phyloP scores from a whole-genome alignment of 495 filamentous ascomycete species.

The Daldinia grandis region DNA sequence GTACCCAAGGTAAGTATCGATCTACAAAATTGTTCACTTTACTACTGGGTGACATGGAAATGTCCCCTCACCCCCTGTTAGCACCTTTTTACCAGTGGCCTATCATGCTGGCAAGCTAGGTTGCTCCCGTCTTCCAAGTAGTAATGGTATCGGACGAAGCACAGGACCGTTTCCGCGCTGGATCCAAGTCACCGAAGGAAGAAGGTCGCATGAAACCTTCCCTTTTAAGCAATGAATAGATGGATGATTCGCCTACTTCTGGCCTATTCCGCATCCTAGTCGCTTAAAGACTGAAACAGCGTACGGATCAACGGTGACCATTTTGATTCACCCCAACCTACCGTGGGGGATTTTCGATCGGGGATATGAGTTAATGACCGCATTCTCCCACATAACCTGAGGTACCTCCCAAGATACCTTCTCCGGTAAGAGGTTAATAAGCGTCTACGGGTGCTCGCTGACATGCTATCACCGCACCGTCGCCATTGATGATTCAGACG shows the following conservation, averaged over 20 bases:
- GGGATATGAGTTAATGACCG: slow-evolving; percentile 16
- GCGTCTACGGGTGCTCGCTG: slow-evolving; percentile 22
- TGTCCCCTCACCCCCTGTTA: slow-evolving; percentile 13
- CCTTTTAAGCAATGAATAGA: slow-evolving; percentile 25
- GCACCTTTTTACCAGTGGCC: slow-evolving; percentile 13
- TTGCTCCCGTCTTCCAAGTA: slow-evolving; percentile 33
- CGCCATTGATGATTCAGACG: slow-evolving; percentile 32
- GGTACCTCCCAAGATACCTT: neutral
- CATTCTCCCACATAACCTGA: neutral
- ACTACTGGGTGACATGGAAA: neutral
- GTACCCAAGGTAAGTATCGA: neutral
- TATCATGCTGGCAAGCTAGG: slow-evolving; percentile 27
- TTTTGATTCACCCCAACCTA: slow-evolving; percentile 30
- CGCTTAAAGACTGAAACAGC: slow-evolving; percentile 46
- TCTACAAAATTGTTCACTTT: neutral
- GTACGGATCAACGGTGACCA: slow-evolving; percentile 38
- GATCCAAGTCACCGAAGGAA: slow-evolving; percentile 23
- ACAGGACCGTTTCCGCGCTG: slow-evolving; percentile 35
- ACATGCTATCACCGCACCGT: slow-evolving; percentile 26
- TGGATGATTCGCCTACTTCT: slow-evolving; percentile 38
- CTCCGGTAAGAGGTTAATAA: slow-evolving; percentile 10
- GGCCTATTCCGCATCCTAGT: slow-evolving; percentile 36
- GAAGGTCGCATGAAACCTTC: slow-evolving; percentile 43
- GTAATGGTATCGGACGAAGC: slow-evolving; percentile 27
- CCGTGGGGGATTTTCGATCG: slow-evolving; percentile 23